Percentiles rank a stretch among this genome's conserved stretches.
Evolutionary conservation across 192 early-diverging fungal genomes (phyloP).

Genomic region (Globomyces pollinis-pini): DNA sequence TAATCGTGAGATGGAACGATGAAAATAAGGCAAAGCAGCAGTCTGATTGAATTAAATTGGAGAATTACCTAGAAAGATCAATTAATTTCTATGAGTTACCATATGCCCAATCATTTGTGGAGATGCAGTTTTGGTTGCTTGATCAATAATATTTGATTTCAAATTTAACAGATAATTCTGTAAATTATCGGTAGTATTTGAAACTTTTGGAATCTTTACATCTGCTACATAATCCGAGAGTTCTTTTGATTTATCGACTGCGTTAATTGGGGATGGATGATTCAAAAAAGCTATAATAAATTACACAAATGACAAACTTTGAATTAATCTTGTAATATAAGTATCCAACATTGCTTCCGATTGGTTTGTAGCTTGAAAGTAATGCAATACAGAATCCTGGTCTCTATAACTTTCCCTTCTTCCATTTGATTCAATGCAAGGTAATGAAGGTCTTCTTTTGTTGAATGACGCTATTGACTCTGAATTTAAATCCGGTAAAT

Average conservation of each 20-base stretch:
- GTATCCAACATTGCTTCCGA: conserved; percentile 35
- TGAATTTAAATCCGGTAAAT: too few species aligned
- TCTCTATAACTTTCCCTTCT: not conserved
- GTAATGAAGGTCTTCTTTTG: not conserved
- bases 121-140: conserved; percentile 37
- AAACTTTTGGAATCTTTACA: conserved; percentile 27
- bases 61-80: not conserved
- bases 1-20: conserved; percentile 40
- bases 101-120: conserved; percentile 53
- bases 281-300: conserved; percentile 30
- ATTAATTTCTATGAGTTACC: too few species aligned
- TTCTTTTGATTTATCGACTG: conserved; percentile 18
- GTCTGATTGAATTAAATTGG: conserved; percentile 18
- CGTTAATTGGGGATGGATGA: conserved; percentile 34
- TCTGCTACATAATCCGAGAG: conserved; percentile 28
- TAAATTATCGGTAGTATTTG: conserved; percentile 11
- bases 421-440: not conserved
- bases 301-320: conserved; percentile 13
- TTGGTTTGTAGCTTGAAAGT: conserved; percentile 37
- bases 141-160: conserved; percentile 43
- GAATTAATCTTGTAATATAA: conserved; percentile 36
- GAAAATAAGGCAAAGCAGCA: conserved; percentile 48
- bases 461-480: not conserved
- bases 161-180: conserved; percentile 38
- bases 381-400: conserved; percentile 41